Evolutionary conservation across 2,329 filamentous ascomycete genomes (phyloP).

Genomic region (Ceratocystis papillata): DNA sequence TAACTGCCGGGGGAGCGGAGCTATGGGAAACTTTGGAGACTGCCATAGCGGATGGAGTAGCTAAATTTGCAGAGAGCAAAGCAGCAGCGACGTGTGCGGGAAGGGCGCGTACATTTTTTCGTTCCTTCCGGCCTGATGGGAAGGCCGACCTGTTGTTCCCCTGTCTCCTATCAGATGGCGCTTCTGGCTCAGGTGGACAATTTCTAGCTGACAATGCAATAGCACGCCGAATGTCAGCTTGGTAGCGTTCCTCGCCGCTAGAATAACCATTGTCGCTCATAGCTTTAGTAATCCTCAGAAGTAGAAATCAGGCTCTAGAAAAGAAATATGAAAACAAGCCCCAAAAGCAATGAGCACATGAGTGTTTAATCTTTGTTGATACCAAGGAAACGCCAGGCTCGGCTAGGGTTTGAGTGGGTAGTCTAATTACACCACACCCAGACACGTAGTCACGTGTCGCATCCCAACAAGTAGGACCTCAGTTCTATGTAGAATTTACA

Average conservation of each 20-base stretch:
- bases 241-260: conserved; percentile 37
- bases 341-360: neutral
- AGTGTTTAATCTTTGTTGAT: neutral
- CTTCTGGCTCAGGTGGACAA: conserved; percentile 20
- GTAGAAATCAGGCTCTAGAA: neutral
- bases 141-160: neutral
- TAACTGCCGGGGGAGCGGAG: neutral
- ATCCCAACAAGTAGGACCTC: neutral
- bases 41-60: conserved; percentile 22
- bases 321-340: neutral
- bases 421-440: neutral
- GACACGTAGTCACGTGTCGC: conserved; percentile 3
- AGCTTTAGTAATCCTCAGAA: neutral
- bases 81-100: conserved; percentile 19
- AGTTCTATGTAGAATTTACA: too few species aligned
- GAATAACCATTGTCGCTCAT: conserved; percentile 23
- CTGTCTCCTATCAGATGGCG: conserved; percentile 18
- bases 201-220: conserved; percentile 47
- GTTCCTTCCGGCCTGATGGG: neutral
- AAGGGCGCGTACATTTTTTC: conserved; percentile 6
- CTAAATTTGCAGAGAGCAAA: conserved; percentile 19
- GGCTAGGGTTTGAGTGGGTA: neutral
- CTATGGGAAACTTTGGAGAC: conserved; percentile 11
- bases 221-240: conserved; percentile 50
- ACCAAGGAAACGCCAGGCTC: neutral